A percentile compares a stretch with the other conserved stretches of the same genome.
Conservation (phyloP, 495 filamentous ascomycete genomes). For the Collariella sp. region DNA sequence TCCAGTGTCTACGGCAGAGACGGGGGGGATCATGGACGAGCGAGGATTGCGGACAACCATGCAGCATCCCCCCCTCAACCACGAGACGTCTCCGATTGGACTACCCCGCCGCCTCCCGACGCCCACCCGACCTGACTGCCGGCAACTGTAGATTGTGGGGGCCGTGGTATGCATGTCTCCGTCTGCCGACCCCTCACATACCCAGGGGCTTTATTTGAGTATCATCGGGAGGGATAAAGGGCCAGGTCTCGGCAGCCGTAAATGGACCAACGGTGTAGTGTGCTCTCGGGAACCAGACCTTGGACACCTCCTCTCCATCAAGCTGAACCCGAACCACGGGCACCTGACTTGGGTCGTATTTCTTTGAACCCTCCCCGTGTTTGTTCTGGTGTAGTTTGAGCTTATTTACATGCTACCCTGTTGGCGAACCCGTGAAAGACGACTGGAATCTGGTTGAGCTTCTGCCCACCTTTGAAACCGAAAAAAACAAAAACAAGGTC, state of each 20-base stretch:
- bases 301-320: neutral
- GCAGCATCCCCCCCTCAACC: neutral
- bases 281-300: neutral
- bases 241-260: slow-evolving; percentile 9
- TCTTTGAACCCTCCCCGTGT: neutral
- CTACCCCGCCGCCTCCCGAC: neutral
- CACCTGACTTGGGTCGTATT: neutral
- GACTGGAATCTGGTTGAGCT: neutral
- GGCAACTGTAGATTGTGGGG: neutral
- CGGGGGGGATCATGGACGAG: no score
- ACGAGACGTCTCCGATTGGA: slow-evolving; percentile 3
- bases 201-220: neutral
- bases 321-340: neutral
- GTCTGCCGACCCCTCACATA: neutral
- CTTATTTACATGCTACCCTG: no score
- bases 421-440: neutral
- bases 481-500: neutral
- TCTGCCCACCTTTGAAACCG: neutral
- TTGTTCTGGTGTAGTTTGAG: neutral
- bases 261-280: slow-evolving; percentile 13
- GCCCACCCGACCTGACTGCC: neutral
- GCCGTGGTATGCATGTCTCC: neutral
- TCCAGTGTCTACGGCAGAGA: neutral
- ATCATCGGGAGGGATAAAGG: neutral
- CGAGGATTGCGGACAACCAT: no score